Conservation (phyloP, 1,139 yeast genomes). For the Saccharomyces pastorianus region DNA sequence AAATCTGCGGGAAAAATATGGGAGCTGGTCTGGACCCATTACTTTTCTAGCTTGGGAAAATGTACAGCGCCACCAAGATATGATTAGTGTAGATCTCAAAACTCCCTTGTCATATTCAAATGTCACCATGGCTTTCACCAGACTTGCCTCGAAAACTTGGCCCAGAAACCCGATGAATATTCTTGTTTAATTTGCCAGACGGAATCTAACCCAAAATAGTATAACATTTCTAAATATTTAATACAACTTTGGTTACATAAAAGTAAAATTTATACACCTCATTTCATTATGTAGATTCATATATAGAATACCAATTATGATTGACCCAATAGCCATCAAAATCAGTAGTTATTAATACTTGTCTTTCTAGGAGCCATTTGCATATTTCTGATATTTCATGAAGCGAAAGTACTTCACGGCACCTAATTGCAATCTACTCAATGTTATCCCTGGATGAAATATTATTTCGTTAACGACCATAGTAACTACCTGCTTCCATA, state of each 20-base stretch:
- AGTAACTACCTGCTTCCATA: slow-evolving; percentile 54
- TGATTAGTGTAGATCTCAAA: neutral
- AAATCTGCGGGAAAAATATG: slow-evolving; percentile 61
- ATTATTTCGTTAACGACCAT: slow-evolving; percentile 46
- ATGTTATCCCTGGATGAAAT: slow-evolving; percentile 59
- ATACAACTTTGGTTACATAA: neutral
- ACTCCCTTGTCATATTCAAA: slow-evolving; percentile 38
- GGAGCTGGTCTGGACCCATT: slow-evolving; percentile 47
- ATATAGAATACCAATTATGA: slow-evolving; percentile 44
- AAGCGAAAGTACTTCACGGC: slow-evolving; percentile 38
- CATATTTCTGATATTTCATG: slow-evolving; percentile 46
- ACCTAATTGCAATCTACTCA: slow-evolving; percentile 33
- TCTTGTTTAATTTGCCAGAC: slow-evolving; percentile 18
- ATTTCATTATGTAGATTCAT: slow-evolving; percentile 5
- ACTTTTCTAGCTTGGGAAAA: slow-evolving; percentile 41
- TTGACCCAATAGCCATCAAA: slow-evolving; percentile 44
- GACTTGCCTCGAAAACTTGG: slow-evolving; percentile 46
- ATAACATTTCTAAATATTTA: neutral
- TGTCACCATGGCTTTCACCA: slow-evolving; percentile 66
- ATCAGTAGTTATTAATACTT: slow-evolving; percentile 36
- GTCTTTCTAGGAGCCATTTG: slow-evolving; percentile 48
- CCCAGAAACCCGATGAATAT: slow-evolving; percentile 26
- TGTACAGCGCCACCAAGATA: neutral
- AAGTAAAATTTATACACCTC: neutral
- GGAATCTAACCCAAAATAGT: neutral